Evolutionary conservation across 1,284 basidiomycete species (phyloP).

Genomic region (Volvariella volvacea): DNA sequence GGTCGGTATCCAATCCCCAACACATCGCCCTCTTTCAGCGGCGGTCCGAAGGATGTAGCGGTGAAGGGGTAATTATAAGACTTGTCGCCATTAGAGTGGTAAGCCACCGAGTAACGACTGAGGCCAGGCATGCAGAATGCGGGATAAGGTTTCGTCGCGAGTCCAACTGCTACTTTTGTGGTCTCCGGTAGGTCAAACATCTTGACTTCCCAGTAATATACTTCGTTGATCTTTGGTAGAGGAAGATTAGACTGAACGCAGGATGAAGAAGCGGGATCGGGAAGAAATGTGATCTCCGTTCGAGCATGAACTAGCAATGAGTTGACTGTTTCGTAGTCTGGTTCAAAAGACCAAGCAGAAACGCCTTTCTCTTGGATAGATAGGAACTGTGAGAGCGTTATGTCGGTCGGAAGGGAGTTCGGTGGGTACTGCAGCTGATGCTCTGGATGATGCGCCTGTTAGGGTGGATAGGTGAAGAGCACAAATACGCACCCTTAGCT

Average conservation of each 20-base stretch:
- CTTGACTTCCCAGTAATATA: conserved; percentile 98
- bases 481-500: conserved; percentile 66
- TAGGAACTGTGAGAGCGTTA: conserved; percentile 93
- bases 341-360: conserved; percentile 96
- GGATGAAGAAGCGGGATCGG: conserved; percentile 88
- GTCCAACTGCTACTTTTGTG: conserved; percentile 81
- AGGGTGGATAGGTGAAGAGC: conserved; percentile 2
- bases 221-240: conserved; percentile 91
- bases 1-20: conserved; percentile 92
- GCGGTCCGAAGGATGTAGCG: conserved; percentile 77
- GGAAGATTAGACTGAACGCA: conserved; percentile 94
- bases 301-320: conserved; percentile 88
- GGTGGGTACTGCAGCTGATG: conserved; percentile 89
- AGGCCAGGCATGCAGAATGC: conserved; percentile 88
- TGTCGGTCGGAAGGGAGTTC: conserved; percentile 90
- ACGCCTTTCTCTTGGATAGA: conserved; percentile 98
- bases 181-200: conserved; percentile 89
- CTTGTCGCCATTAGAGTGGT: conserved; percentile 96
- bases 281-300: conserved; percentile 93
- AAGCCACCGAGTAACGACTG: conserved; percentile 89
- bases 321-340: conserved; percentile 90
- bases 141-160: conserved; percentile 94
- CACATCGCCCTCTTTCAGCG: conserved; percentile 89
- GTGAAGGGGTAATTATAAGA: conserved; percentile 97
- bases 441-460: conserved; percentile 40